phyloP scores from a whole-genome alignment of 129 eudicot genomes.

The Ambrosia trifida region DNA sequence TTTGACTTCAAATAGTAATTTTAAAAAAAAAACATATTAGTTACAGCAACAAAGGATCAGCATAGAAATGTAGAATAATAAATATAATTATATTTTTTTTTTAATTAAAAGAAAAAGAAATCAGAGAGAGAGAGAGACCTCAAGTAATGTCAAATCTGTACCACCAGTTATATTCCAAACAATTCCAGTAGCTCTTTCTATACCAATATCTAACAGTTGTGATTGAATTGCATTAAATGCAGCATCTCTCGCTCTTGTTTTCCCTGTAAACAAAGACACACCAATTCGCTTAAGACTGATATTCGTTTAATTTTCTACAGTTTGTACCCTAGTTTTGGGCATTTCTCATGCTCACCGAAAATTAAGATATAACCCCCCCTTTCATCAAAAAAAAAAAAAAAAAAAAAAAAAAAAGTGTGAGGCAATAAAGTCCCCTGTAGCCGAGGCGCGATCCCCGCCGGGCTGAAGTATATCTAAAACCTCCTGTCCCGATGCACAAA shows the following conservation, averaged over 20 bases:
- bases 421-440: no score
- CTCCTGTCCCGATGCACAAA: no score
- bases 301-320: no score
- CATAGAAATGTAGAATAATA: conserved; percentile 3
- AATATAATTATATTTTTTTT: not conserved
- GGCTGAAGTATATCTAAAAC: no score
- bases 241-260: conserved; percentile 95
- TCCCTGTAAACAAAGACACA: conserved; percentile 50
- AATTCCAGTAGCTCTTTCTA: conserved; percentile 95
- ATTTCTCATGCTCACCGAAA: no score
- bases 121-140: conserved; percentile 54
- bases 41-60: not conserved
- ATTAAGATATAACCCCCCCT: no score
- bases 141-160: conserved; percentile 73
- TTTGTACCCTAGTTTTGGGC: no score
- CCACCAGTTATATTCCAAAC: conserved; percentile 98
- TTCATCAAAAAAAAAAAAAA: no score
- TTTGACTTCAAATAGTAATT: conserved; percentile 10
- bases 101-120: not conserved
- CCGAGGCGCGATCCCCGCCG: no score
- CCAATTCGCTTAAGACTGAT: no score
- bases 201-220: conserved; percentile 82
- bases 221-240: conserved; percentile 92
- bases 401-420: no score
- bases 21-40: no score